Evolutionary conservation across 1,139 yeast species (phyloP), one percentile per base, ranked within the genome.

Genomic region (Yamadazyma sp.): DNA sequence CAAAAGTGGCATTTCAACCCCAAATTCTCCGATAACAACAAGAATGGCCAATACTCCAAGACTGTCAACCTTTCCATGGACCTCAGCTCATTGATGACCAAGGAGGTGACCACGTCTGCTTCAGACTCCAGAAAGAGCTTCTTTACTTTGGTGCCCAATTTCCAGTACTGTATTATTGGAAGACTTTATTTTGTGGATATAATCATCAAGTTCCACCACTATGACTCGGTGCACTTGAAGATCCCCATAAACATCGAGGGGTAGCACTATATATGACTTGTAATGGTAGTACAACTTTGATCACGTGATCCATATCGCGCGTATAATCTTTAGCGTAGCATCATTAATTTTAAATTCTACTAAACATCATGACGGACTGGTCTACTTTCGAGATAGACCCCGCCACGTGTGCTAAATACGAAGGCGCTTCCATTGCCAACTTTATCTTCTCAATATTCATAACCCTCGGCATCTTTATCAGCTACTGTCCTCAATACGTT

Each of bases 401-500:
- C 2, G 52, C 54, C 29, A 44, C 48, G 11, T 76, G 84, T 50
- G 44, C 63, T 1, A 63, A 66, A 12, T 78, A 64, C 51, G 64
- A 64, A 37, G 70, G 72, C 10, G 80, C 80, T 2, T 67, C 79
- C 2, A 52, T 54, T 2, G 51, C 62, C 33, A 78, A 74, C 50
- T 72, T 82, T 37, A 54, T 63, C 6, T 53, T 82, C 15, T 78
- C 84, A 42, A 46, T 78, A 1, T 43, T 64, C 7, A 71, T 86
- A 31, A 79, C 90, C 0, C 39, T 77, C 2, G 95, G 92, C 4
- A 85, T 88, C 18, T 75, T 82, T 33, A 51, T 73, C n/a, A 84
- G 94, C 35, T 88, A 87, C 55, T 42, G 82, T 2, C 95, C 96
- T 0, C 96, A 88, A 59, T 87, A 84, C 56, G 49, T 67, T 37